Evolutionary conservation across 805 yeast species (phyloP).

Genomic region (Myxozyma udenii): DNA sequence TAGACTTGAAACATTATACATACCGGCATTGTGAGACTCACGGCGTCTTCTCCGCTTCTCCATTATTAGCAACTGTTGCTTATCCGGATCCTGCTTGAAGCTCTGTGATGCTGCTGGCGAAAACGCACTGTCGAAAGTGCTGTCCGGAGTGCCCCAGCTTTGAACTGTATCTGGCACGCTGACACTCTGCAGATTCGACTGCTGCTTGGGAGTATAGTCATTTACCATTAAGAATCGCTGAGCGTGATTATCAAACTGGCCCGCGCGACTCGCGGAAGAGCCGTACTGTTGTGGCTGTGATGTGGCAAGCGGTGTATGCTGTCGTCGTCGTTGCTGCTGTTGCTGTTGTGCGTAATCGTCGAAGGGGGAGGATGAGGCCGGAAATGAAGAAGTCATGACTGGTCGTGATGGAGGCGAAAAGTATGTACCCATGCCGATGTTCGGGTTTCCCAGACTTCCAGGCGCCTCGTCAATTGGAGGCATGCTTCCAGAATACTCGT

Average conservation of each 20-base stretch:
- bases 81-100: constrained; percentile 6
- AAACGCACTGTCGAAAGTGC: constrained; percentile 17
- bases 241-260: constrained; percentile 25
- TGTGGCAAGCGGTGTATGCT: constrained; percentile 15
- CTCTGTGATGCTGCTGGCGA: constrained; percentile 10
- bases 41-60: constrained; percentile 63
- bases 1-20: background rate
- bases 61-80: constrained; percentile 23
- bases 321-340: constrained; percentile 11
- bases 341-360: constrained; percentile 32
- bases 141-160: constrained; percentile 22
- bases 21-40: constrained; percentile 78
- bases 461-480: too few relatives aligned
- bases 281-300: constrained; percentile 13
- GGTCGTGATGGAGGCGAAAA: constrained; percentile 24
- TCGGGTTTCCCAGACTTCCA: too few relatives aligned
- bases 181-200: constrained; percentile 23
- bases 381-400: constrained; percentile 32
- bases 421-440: constrained; percentile 16
- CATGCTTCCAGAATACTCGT: background rate
- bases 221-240: constrained; percentile 34
- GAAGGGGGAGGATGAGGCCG: constrained; percentile 35
- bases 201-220: constrained; percentile 25
- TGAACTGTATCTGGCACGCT: constrained; percentile 21
- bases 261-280: constrained; percentile 7